These are phyloP conservation scores for Borealophlyctis nickersoniae DNA, from an alignment of 192 early-diverging fungal genomes.

Conservation along the genomic window DNA sequence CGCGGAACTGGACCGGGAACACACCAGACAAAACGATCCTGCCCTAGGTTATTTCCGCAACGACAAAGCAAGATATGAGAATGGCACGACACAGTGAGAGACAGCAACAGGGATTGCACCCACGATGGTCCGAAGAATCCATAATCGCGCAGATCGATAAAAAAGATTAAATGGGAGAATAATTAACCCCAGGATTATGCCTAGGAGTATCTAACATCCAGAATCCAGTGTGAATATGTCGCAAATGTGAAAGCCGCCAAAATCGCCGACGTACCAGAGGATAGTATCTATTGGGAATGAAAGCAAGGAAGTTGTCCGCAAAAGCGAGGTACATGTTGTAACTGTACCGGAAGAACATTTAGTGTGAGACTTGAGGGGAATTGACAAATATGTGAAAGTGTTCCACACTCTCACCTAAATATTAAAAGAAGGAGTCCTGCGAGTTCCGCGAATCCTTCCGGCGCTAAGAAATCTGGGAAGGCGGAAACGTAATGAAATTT, in stretches of 20 bases:
- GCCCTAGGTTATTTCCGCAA: too few relatives aligned
- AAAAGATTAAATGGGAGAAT: conserved; percentile 21
- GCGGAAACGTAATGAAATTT: too few relatives aligned
- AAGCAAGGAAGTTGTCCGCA: conserved; percentile 21
- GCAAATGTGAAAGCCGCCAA: neutral
- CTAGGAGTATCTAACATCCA: conserved; percentile 15
- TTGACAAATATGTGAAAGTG: too few relatives aligned
- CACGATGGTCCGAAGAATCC: conserved; percentile 17
- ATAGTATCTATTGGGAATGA: conserved; percentile 25
- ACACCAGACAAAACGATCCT: conserved; percentile 31
- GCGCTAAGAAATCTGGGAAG: conserved; percentile 12
- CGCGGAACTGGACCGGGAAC: conserved; percentile 36
- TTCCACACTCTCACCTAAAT: conserved; percentile 8
- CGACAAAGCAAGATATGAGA: neutral
- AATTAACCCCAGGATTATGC: conserved; percentile 10
- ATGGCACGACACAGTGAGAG: neutral
- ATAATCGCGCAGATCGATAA: conserved; percentile 25
- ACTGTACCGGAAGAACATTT: neutral
- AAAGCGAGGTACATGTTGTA: conserved; percentile 25
- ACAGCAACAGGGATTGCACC: neutral
- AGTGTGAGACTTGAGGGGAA: too few relatives aligned
- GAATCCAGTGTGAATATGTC: neutral
- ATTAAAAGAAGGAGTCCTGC: conserved; percentile 21
- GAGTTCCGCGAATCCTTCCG: conserved; percentile 26
- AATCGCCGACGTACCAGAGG: conserved; percentile 18